Percentiles rank a stretch among this genome's conserved stretches.
Conservation (phyloP, 2,329 filamentous ascomycete genomes). For the Tolypocladium tundrense region DNA sequence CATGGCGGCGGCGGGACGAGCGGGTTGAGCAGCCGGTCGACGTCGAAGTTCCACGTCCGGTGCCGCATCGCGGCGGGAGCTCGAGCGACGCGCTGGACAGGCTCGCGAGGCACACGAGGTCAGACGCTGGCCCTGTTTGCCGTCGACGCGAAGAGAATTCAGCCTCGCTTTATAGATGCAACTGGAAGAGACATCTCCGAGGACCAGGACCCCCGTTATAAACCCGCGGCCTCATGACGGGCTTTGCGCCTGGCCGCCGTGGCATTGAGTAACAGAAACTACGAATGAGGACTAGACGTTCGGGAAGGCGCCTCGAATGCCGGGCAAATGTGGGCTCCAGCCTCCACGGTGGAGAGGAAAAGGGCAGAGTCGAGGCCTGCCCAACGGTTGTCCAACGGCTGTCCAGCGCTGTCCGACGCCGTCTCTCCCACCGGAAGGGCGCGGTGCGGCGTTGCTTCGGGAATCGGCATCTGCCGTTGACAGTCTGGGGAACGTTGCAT, state of each 20-base stretch:
- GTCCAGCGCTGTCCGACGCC: background rate
- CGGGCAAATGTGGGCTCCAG: background rate
- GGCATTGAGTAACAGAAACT: background rate
- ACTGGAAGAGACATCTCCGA: background rate
- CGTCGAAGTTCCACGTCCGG: conserved; percentile 50
- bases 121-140: background rate
- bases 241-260: background rate
- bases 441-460: background rate
- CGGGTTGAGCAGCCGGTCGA: conserved; percentile 68
- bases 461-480: background rate
- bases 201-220: background rate
- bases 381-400: background rate
- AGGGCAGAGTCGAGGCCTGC: background rate
- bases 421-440: background rate
- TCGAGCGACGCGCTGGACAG: too few species aligned
- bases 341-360: background rate
- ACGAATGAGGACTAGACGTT: background rate
- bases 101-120: background rate
- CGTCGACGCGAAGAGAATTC: background rate
- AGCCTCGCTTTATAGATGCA: background rate
- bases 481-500: too few species aligned
- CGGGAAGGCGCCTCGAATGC: background rate
- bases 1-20: conserved; percentile 57
- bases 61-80: conserved; percentile 6
- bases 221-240: background rate